Conservation (phyloP, 1,139 yeast genomes). For the Yamadazyma friedrichii region DNA sequence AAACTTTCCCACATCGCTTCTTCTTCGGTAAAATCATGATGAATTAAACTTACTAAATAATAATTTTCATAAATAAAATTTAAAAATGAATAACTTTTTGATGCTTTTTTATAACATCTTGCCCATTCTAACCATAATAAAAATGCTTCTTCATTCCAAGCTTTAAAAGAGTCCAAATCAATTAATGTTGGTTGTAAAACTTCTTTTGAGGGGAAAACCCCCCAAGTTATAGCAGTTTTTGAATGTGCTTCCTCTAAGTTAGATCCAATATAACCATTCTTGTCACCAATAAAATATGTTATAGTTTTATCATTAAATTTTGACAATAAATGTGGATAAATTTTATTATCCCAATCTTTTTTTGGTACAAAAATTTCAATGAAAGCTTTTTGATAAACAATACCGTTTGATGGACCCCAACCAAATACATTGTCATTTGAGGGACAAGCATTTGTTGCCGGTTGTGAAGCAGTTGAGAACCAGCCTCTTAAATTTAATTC, state of each 20-base stretch:
- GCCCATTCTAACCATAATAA: constrained; percentile 93
- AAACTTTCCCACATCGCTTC: constrained; percentile 75
- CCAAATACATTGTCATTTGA: constrained; percentile 89
- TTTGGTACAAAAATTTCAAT: constrained; percentile 80
- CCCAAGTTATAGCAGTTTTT: constrained; percentile 90
- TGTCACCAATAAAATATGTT: constrained; percentile 73
- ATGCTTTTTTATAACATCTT: constrained; percentile 60
- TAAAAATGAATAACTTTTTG: constrained; percentile 59
- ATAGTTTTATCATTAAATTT: constrained; percentile 43
- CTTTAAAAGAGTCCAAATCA: constrained; percentile 82
- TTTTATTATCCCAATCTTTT: constrained; percentile 65
- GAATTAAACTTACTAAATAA: constrained; percentile 77
- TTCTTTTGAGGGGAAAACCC: constrained; percentile 86
- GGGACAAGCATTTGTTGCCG: constrained; percentile 76
- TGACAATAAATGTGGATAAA: constrained; percentile 52
- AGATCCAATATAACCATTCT: constrained; percentile 55
- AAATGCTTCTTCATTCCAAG: constrained; percentile 95
- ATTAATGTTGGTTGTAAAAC: constrained; percentile 85
- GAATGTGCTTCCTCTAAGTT: constrained; percentile 47
- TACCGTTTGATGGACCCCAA: constrained; percentile 94
- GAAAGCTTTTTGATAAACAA: constrained; percentile 89
- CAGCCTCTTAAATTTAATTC: constrained; percentile 71
- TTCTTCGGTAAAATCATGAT: constrained; percentile 79
- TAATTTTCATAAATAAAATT: constrained; percentile 60
- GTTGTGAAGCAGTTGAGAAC: constrained; percentile 94